Conservation (phyloP, 371 early-diverging fungal genomes). For the Mucor lusitanicus region DNA sequence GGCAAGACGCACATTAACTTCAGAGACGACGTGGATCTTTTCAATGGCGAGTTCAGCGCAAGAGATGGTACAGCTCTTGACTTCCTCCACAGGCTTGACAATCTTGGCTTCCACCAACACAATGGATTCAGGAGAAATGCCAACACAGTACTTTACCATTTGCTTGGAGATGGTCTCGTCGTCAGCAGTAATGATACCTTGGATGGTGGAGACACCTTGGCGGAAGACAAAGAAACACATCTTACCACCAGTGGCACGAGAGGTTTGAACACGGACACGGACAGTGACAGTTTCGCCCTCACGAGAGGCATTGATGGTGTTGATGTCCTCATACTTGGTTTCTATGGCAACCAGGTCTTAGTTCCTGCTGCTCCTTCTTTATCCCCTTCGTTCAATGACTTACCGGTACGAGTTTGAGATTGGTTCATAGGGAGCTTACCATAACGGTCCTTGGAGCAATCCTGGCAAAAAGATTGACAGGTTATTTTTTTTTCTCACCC, state of each 20-base stretch:
- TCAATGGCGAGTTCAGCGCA: constrained; percentile 85
- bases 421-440: constrained; percentile 90
- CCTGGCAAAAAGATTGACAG: neutral
- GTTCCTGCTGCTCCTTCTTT: neutral
- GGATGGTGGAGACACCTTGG: constrained; percentile 86
- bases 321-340: constrained; percentile 52
- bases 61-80: constrained; percentile 92
- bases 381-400: neutral
- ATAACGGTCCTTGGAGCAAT: constrained; percentile 64
- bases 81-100: constrained; percentile 77
- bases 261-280: constrained; percentile 90
- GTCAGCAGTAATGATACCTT: constrained; percentile 78
- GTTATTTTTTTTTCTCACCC: neutral
- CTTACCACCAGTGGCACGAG: constrained; percentile 87
- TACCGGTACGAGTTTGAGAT: constrained; percentile 73
- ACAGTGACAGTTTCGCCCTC: constrained; percentile 80
- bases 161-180: constrained; percentile 84
- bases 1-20: constrained; percentile 84
- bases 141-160: constrained; percentile 91
- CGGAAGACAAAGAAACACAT: constrained; percentile 93
- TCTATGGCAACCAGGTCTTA: constrained; percentile 21
- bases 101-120: constrained; percentile 85
- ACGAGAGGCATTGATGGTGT: constrained; percentile 61
- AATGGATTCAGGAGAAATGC: constrained; percentile 88
- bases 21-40: constrained; percentile 78